A percentile compares a stretch with the other conserved stretches of the same genome.
These are phyloP conservation scores for Chaetomium cochliodes DNA, from an alignment of 495 filamentous ascomycete species.

Conservation along the genomic window DNA sequence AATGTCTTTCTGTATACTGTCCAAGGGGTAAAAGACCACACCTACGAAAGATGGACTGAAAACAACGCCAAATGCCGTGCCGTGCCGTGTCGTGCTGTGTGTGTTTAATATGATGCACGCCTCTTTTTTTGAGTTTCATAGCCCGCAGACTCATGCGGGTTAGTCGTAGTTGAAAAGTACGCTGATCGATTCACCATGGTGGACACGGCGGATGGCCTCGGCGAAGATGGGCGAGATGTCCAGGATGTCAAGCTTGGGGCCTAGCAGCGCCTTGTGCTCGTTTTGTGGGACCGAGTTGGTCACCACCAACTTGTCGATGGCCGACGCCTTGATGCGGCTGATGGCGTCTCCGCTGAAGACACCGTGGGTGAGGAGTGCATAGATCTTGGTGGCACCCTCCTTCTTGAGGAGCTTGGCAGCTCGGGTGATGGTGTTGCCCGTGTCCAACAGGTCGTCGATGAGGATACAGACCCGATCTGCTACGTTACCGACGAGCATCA, in stretches of 20 bases:
- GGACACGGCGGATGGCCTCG: conserved; percentile 94
- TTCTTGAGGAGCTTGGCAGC: conserved; percentile 95
- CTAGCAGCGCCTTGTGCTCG: conserved; percentile 63
- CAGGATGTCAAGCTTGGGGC: conserved; percentile 85
- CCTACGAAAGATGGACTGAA: conserved; percentile 15
- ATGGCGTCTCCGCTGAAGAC: conserved; percentile 94
- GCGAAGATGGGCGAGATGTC: conserved; percentile 92
- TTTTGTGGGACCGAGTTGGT: conserved; percentile 93
- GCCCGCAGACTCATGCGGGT: conserved; percentile 28
- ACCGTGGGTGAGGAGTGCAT: conserved; percentile 90
- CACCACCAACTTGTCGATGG: conserved; percentile 86
- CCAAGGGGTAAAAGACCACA: conserved; percentile 4
- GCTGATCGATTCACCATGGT: conserved; percentile 97
- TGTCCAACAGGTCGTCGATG: conserved; percentile 92
- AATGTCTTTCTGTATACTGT: conserved; percentile 31
- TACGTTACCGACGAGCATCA: conserved; percentile 97
- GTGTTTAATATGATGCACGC: conserved; percentile 21
- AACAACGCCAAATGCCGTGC: conserved; percentile 24
- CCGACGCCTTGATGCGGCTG: conserved; percentile 86
- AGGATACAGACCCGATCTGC: conserved; percentile 79
- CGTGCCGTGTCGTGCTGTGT: not conserved
- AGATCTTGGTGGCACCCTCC: conserved; percentile 83
- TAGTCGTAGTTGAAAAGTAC: conserved; percentile 91
- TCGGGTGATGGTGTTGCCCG: conserved; percentile 93
- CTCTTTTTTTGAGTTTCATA: conserved; percentile 7